A percentile compares a stretch with the other conserved stretches of the same genome.
These are phyloP conservation scores for Leccinum griseonigrum DNA, from an alignment of 1,284 basidiomycete genomes.

Conservation along the genomic window DNA sequence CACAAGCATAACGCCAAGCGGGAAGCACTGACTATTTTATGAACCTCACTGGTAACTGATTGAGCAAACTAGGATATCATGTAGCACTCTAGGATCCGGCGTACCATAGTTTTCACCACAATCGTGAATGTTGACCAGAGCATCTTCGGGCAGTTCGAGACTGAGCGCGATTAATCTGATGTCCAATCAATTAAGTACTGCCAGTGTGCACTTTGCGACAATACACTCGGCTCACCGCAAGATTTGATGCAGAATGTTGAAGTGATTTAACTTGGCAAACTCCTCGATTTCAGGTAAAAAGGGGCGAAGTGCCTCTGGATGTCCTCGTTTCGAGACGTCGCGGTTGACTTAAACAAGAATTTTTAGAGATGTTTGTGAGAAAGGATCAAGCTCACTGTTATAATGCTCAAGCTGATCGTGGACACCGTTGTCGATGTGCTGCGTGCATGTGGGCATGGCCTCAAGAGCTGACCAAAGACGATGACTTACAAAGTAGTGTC, in stretches of 20 bases:
- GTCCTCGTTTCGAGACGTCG: conserved; percentile 41
- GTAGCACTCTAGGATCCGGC: not conserved
- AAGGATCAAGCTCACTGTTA: conserved; percentile 28
- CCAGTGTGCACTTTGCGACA: not conserved
- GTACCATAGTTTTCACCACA: not conserved
- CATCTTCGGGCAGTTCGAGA: not conserved
- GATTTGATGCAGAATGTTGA: conserved; percentile 48
- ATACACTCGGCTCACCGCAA: conserved; percentile 37
- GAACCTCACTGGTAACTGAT: not conserved
- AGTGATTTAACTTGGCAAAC: conserved; percentile 52
- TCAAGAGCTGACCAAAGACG: not conserved
- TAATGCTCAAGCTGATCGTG: conserved; percentile 59
- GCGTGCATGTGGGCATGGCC: not conserved
- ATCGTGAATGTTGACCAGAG: not conserved
- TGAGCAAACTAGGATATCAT: not conserved
- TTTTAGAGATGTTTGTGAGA: not conserved
- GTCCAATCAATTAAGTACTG: not conserved
- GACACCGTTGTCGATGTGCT: conserved; percentile 59
- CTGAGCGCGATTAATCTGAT: not conserved
- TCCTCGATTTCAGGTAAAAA: conserved; percentile 57
- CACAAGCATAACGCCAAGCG: not conserved
- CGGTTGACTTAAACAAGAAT: conserved; percentile 40
- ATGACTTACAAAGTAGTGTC: conserved; percentile 49
- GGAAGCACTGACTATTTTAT: not conserved
- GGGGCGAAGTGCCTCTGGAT: conserved; percentile 51